Base-by-base conservation (phyloP, 2,329 filamentous ascomycete genomes). In the Alternaria sp. region DNA sequence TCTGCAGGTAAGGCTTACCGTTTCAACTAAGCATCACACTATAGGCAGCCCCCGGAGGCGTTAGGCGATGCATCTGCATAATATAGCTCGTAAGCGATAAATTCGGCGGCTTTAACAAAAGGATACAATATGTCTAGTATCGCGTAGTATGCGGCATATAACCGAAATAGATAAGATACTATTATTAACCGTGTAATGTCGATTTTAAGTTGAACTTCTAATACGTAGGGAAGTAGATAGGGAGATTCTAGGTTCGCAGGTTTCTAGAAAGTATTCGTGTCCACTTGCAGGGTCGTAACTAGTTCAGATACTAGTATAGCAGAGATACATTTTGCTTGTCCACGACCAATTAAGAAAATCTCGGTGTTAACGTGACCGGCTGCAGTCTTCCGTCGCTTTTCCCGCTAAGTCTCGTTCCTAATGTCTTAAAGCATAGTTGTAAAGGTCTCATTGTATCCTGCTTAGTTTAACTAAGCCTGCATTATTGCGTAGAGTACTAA, bases 341-440 rank as follows among this genome's bases (percentile, higher is more conserved):
- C 37, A 42, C 39, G 49, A 2, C 49, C 37, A 14, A 51, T 26
- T 13, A 51, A 21, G 4, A 42, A 9, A 3, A 2, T 42, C 11
- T 42, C 29, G 9, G 37, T 8, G 17, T 51, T 17, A 39, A 28
- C 10, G 13, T 36, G 5, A 29, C n/a, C 24, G 23, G 49, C 28
- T 51, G 37, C 29, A 21, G 26, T 31, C 23, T 51, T 51, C 28
- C 37, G 17, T 34, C 37, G 28, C 49, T 31, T 31, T 34, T 33
- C 37, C 13, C 37, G 39, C 49, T 51, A n/a, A 34, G 14, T 51
- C 13, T 21, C 21, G 13, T 51, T 51, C 31, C 49, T 51, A 5
- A 29, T 39, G 8, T 51, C 49, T 9, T 28, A 37, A 29, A 51
- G 49, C 28, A 51, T 51, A 11, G 49, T 51, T 21, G 49, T n/a